Evolutionary conservation across 352 stramenopile genomes (phyloP).

Genomic region (Phytopythium montanum): DNA sequence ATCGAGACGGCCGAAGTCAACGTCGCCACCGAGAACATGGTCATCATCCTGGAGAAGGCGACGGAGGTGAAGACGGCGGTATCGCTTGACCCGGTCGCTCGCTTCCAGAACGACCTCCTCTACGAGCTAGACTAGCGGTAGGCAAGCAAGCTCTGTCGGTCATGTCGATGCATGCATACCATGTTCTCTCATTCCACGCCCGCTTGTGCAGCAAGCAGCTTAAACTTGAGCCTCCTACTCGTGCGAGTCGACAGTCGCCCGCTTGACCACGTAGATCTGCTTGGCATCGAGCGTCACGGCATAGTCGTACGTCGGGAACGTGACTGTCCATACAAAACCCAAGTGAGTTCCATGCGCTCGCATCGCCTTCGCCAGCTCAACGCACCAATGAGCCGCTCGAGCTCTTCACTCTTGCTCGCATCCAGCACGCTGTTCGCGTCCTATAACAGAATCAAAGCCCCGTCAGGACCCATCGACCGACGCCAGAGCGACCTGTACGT

Average conservation of each 20-base stretch:
- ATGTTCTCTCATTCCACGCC: background rate
- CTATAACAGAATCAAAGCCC: slow-evolving; percentile 11
- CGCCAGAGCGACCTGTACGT: background rate
- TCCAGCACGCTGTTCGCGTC: slow-evolving; percentile 61
- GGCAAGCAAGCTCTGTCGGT: background rate
- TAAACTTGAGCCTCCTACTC: background rate
- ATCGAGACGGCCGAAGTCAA: slow-evolving; percentile 29
- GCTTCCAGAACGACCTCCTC: slow-evolving; percentile 71
- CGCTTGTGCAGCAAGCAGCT: no score
- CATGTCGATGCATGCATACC: background rate
- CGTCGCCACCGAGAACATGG: slow-evolving; percentile 71
- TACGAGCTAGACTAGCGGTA: slow-evolving; percentile 55
- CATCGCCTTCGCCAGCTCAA: background rate
- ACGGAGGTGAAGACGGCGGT: background rate
- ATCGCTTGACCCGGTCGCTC: slow-evolving; percentile 19
- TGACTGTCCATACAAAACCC: slow-evolving; percentile 25
- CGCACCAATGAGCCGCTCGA: slow-evolving; percentile 62
- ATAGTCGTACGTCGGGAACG: slow-evolving; percentile 63
- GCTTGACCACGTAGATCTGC: slow-evolving; percentile 79
- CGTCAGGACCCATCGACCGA: background rate
- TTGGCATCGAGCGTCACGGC: slow-evolving; percentile 57
- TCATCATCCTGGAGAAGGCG: slow-evolving; percentile 53
- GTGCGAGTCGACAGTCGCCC: slow-evolving; percentile 30
- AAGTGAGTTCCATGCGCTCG: background rate
- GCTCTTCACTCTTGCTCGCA: slow-evolving; percentile 43